These are phyloP conservation scores for Hericium coralloides DNA, from an alignment of 768 basidiomycete genomes.

Conservation along the genomic window DNA sequence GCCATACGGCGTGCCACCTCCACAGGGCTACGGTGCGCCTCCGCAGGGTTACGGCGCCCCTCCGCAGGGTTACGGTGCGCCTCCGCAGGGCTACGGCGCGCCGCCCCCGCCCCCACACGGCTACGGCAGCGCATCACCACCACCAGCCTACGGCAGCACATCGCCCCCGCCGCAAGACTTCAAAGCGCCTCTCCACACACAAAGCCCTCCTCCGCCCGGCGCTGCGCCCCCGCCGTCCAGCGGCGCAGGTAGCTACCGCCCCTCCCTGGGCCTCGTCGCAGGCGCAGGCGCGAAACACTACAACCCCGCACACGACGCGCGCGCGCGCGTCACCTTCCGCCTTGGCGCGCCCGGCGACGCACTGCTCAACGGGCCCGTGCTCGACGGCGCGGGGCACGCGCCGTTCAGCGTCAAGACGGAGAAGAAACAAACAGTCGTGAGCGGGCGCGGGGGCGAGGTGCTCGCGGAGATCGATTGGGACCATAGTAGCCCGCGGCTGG, in stretches of 20 bases:
- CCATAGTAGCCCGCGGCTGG: constrained; percentile 3
- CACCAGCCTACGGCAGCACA: not conserved
- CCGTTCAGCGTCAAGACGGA: constrained; percentile 6
- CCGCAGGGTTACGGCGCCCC: too few species aligned
- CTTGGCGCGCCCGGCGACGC: not conserved
- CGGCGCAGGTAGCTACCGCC: not conserved
- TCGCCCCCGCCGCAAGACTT: not conserved
- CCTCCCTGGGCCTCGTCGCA: not conserved
- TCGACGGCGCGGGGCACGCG: constrained; percentile 2
- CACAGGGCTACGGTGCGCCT: too few species aligned
- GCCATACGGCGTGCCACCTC: too few species aligned
- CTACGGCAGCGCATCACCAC: not conserved
- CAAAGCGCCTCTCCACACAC: not conserved
- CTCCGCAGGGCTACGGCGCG: too few species aligned
- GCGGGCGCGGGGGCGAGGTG: not conserved
- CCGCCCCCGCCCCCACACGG: too few species aligned
- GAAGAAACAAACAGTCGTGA: constrained; percentile 3
- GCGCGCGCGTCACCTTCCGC: constrained; percentile 1
- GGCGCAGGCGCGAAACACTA: not conserved
- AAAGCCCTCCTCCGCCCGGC: not conserved
- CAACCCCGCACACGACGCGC: not conserved
- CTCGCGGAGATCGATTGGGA: constrained; percentile 8
- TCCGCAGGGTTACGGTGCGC: too few species aligned
- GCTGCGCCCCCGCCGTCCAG: not conserved
- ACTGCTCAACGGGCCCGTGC: constrained; percentile 3